A percentile compares a stretch with the other conserved stretches of the same genome.
Evolutionary conservation across 305 asterid species (phyloP).

Genomic region (Rubia balearica): DNA sequence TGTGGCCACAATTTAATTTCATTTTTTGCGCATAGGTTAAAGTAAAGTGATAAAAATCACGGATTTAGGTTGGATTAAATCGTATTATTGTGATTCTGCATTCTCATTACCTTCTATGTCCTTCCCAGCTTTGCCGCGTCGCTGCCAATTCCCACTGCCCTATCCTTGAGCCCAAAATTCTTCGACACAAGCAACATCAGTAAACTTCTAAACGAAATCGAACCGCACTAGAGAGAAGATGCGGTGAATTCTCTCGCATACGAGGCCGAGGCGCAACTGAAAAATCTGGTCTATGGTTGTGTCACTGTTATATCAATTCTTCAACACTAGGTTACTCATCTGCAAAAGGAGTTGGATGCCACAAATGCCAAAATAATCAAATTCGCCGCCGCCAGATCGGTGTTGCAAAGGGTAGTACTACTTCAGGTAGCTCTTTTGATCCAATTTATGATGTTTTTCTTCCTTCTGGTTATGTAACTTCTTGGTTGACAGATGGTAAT

Average conservation of each 20-base stretch:
- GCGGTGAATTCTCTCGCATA: conserved; percentile 45
- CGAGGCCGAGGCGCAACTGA: conserved; percentile 53
- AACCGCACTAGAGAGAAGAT: conserved; percentile 16
- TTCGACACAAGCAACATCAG: conserved; percentile 57
- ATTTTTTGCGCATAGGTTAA: too few relatives aligned
- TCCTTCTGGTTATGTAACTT: conserved; percentile 14
- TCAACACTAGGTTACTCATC: conserved; percentile 36
- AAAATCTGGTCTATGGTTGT: conserved; percentile 54
- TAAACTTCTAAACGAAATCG: conserved; percentile 43
- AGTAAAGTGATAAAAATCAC: too few relatives aligned
- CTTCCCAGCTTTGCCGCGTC: too few relatives aligned
- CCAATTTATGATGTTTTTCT: conserved; percentile 19
- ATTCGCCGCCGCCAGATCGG: conserved; percentile 1
- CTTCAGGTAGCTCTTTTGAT: conserved; percentile 28
- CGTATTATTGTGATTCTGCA: too few relatives aligned
- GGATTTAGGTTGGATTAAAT: too few relatives aligned
- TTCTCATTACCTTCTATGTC: too few relatives aligned
- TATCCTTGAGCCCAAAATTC: conserved; percentile 7
- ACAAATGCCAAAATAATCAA: conserved; percentile 48
- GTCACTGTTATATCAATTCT: conserved; percentile 51
- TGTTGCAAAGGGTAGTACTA: background rate
- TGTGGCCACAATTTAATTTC: too few relatives aligned
- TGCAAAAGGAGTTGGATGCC: conserved; percentile 47
- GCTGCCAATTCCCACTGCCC: too few relatives aligned
- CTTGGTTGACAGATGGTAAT: background rate